phyloP scores from a whole-genome alignment of 768 basidiomycete species.

The Mycena vitilis region DNA sequence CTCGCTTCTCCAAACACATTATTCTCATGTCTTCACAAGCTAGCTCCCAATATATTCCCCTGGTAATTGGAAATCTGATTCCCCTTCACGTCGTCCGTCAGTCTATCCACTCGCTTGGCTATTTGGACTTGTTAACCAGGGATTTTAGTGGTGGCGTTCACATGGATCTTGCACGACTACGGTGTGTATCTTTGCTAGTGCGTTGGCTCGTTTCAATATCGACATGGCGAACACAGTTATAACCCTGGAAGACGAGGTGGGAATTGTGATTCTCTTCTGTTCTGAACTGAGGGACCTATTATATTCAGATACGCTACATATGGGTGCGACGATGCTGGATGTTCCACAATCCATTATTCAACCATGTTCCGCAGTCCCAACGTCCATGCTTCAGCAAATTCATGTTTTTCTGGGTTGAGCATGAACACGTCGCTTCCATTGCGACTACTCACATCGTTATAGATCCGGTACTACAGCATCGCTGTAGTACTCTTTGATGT shows the following conservation, averaged over 20 bases:
- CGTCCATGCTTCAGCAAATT: slow-evolving; percentile 48
- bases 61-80: slow-evolving; percentile 36
- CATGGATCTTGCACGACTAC: slow-evolving; percentile 54
- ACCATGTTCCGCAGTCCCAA: slow-evolving; percentile 45
- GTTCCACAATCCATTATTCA: too few relatives aligned
- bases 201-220: too few relatives aligned
- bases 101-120: slow-evolving; percentile 18
- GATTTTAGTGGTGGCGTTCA: slow-evolving; percentile 47
- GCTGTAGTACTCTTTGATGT: slow-evolving; percentile 56
- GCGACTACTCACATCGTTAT: background rate
- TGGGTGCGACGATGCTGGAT: slow-evolving; percentile 50
- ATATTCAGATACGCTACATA: slow-evolving; percentile 51
- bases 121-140: too few relatives aligned
- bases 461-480: slow-evolving; percentile 60
- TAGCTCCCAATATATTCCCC: slow-evolving; percentile 3
- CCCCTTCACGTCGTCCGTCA: slow-evolving; percentile 38
- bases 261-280: background rate
- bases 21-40: background rate
- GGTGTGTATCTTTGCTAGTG: slow-evolving; percentile 37
- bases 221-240: slow-evolving; percentile 38
- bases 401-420: slow-evolving; percentile 56
- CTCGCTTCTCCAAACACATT: too few relatives aligned
- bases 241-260: slow-evolving; percentile 50
- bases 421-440: too few relatives aligned
- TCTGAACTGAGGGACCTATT: background rate